Percentiles rank a stretch among this genome's conserved stretches.
phyloP scores from a whole-genome alignment of 23 red algal species.

The Gracilaria domingensis region DNA sequence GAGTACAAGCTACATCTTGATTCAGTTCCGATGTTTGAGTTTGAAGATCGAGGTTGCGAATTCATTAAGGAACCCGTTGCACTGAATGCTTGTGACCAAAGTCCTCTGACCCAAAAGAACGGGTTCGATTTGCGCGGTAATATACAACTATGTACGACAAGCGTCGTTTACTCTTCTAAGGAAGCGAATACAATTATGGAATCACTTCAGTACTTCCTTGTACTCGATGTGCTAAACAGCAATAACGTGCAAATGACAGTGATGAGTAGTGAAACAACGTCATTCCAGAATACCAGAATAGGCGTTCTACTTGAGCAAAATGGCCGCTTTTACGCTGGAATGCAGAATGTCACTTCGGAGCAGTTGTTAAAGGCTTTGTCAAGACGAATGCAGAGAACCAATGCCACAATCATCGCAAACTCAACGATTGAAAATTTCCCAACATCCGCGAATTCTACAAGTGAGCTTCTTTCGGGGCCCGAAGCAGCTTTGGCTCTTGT shows the following conservation, averaged over 20 bases:
- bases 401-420: not conserved
- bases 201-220: not conserved
- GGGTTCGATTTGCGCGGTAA: not conserved
- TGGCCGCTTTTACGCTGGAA: not conserved
- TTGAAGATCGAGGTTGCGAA: constrained; percentile 6
- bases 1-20: constrained; percentile 19
- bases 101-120: not conserved
- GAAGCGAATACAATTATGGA: not conserved
- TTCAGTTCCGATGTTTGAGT: not conserved
- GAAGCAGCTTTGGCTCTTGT: no score
- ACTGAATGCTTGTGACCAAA: not conserved
- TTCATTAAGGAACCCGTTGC: not conserved
- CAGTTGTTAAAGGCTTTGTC: not conserved
- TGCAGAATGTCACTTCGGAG: not conserved
- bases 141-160: not conserved
- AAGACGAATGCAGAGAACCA: not conserved
- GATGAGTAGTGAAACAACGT: not conserved
- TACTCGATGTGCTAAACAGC: not conserved
- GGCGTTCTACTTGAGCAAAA: constrained; percentile 9
- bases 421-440: not conserved
- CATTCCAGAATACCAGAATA: constrained; percentile 10
- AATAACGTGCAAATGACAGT: not conserved
- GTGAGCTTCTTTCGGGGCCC: no score
- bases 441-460: not conserved
- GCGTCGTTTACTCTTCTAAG: not conserved